Conservation (phyloP, 768 basidiomycete species). For the Leccinum broughii region DNA sequence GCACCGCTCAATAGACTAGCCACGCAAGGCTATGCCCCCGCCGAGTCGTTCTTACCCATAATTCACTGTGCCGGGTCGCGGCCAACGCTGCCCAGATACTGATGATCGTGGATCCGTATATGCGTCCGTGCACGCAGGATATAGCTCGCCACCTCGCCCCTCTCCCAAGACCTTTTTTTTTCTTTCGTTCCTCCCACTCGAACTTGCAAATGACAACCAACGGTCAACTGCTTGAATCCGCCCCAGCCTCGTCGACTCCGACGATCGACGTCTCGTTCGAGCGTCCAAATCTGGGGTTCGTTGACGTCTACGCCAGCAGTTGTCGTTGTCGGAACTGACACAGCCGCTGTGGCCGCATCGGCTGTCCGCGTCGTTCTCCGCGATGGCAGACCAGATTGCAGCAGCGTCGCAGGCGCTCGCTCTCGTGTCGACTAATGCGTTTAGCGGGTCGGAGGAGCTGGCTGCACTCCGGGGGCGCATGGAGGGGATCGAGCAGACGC, state of each 20-base stretch:
- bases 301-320: background rate
- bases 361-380: constrained; percentile 39
- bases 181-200: background rate
- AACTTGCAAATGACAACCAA: background rate
- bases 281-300: background rate
- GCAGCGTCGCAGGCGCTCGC: constrained; percentile 41
- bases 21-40: background rate
- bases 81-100: background rate
- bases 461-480: too few species aligned
- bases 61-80: background rate
- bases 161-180: background rate
- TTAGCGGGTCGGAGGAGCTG: constrained; percentile 15
- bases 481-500: too few species aligned
- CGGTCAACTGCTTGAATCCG: background rate
- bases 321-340: background rate
- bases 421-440: constrained; percentile 25
- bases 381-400: constrained; percentile 43
- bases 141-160: background rate
- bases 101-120: constrained; percentile 1
- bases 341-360: constrained; percentile 33
- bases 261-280: constrained; percentile 23
- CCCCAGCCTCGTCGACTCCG: constrained; percentile 16
- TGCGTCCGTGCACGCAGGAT: background rate
- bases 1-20: background rate
- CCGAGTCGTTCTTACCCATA: background rate